These are phyloP conservation scores for Cladosporium sp. DNA, from an alignment of 2,329 filamentous ascomycete species.

Conservation along the genomic window DNA sequence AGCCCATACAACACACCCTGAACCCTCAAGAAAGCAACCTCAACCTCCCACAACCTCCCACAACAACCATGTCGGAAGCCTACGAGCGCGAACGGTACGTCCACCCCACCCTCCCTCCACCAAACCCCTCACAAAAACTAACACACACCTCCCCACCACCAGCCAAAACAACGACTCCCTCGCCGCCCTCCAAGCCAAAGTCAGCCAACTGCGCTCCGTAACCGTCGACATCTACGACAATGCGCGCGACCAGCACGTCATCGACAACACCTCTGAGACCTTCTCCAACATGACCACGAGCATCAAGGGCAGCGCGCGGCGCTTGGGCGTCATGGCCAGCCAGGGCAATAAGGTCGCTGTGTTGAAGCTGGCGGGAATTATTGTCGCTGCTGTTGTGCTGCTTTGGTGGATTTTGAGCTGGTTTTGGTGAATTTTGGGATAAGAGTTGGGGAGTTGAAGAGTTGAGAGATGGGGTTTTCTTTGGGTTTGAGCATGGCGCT, in stretches of 20 bases:
- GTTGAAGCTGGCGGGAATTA: constrained; percentile 79
- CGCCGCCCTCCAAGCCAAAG: constrained; percentile 83
- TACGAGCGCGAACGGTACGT: constrained; percentile 56
- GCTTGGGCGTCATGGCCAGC: constrained; percentile 84
- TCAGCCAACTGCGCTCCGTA: constrained; percentile 84
- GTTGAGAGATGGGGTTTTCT: not conserved
- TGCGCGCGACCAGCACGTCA: constrained; percentile 78
- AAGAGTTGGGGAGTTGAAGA: not conserved
- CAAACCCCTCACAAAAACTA: not conserved
- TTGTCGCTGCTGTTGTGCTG: constrained; percentile 66
- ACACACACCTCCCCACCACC: not conserved
- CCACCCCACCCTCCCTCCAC: constrained; percentile 6
- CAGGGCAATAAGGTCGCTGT: constrained; percentile 88
- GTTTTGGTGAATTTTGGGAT: constrained; percentile 31
- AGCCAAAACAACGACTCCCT: constrained; percentile 92
- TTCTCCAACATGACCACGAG: constrained; percentile 82
- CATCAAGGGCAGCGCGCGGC: constrained; percentile 75
- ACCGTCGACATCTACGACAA: constrained; percentile 98
- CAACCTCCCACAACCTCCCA: not conserved
- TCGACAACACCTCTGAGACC: constrained; percentile 83
- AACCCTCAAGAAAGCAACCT: not conserved
- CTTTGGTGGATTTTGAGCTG: constrained; percentile 62
- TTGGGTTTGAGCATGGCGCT: constrained; percentile 15
- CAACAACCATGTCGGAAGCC: constrained; percentile 47
- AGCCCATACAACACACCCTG: not conserved